These are phyloP conservation scores for Hyphopichia pseudoburtonii DNA, from an alignment of 1,139 yeast genomes.

Conservation along the genomic window DNA sequence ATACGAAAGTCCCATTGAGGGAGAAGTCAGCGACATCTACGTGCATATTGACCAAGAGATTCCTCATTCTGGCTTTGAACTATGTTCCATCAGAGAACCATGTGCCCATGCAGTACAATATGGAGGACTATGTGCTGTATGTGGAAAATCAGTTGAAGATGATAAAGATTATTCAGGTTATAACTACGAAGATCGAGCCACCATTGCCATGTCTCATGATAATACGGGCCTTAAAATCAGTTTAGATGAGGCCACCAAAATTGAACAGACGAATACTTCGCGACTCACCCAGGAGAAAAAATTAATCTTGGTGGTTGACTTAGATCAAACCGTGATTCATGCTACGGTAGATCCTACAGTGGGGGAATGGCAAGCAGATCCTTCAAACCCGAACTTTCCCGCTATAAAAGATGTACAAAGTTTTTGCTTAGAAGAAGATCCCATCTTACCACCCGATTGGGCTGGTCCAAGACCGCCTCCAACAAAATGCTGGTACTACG, in stretches of 20 bases:
- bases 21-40: conserved; percentile 53
- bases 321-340: conserved; percentile 96
- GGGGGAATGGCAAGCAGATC: conserved; percentile 92
- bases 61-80: conserved; percentile 44
- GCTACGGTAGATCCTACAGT: conserved; percentile 98
- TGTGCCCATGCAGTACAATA: conserved; percentile 95
- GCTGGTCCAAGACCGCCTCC: conserved; percentile 59
- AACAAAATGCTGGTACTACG: conserved; percentile 81
- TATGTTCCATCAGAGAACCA: conserved; percentile 69
- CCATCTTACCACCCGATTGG: conserved; percentile 57
- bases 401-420: conserved; percentile 79
- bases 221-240: conserved; percentile 84
- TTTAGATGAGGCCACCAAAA: conserved; percentile 79
- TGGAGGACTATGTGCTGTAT: conserved; percentile 92
- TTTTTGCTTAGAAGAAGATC: conserved; percentile 77
- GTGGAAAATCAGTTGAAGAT: conserved; percentile 85
- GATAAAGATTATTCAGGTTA: conserved; percentile 79
- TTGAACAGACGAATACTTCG: conserved; percentile 68
- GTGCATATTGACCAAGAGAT: conserved; percentile 63
- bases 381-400: conserved; percentile 78
- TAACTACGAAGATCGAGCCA: conserved; percentile 72
- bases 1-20: conserved; percentile 83
- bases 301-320: conserved; percentile 87
- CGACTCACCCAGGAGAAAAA: conserved; percentile 63
- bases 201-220: conserved; percentile 88